Evolutionary conservation across 805 yeast species (phyloP).

Genomic region (Kuraishia piskuri): DNA sequence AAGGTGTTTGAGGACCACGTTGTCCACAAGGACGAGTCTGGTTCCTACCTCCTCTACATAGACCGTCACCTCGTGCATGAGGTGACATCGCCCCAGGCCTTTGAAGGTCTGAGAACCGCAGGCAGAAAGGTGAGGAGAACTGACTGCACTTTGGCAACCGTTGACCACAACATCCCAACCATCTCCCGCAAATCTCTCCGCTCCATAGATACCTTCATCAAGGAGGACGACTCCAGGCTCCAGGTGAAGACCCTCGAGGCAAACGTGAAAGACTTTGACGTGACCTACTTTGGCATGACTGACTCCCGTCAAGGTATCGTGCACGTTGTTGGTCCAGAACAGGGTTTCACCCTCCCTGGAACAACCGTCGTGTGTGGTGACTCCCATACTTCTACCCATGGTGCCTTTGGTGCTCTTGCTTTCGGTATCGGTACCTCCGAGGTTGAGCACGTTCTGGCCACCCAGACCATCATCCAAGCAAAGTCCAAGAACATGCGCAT

Average conservation of each 20-base stretch:
- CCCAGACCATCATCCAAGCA: slow-evolving; percentile 91
- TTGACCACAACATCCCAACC: slow-evolving; percentile 97
- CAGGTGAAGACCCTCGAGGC: slow-evolving; percentile 91
- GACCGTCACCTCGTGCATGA: slow-evolving; percentile 98
- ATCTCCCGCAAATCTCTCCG: slow-evolving; percentile 72
- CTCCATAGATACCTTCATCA: slow-evolving; percentile 69
- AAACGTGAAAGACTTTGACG: slow-evolving; percentile 83
- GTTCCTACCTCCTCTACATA: slow-evolving; percentile 80
- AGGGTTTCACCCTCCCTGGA: slow-evolving; percentile 97
- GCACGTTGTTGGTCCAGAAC: slow-evolving; percentile 98
- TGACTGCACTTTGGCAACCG: slow-evolving; percentile 92
- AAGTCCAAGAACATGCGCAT: slow-evolving; percentile 96
- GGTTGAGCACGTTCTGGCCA: slow-evolving; percentile 97
- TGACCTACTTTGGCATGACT: slow-evolving; percentile 90
- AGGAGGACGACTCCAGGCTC: slow-evolving; percentile 83
- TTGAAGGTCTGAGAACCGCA: slow-evolving; percentile 88
- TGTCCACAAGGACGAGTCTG: slow-evolving; percentile 83
- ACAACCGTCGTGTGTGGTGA: slow-evolving; percentile 99
- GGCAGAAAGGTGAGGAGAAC: slow-evolving; percentile 83
- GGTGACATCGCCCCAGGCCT: slow-evolving; percentile 98
- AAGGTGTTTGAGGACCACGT: slow-evolving; percentile 93
- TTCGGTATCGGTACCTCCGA: slow-evolving; percentile 99
- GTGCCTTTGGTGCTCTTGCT: slow-evolving; percentile 96
- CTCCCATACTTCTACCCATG: slow-evolving; percentile 97
- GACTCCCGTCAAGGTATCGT: slow-evolving; percentile 97